A percentile compares a stretch with the other conserved stretches of the same genome.
phyloP scores from a whole-genome alignment of 129 eudicot genomes.

The Centaurea solstitialis region DNA sequence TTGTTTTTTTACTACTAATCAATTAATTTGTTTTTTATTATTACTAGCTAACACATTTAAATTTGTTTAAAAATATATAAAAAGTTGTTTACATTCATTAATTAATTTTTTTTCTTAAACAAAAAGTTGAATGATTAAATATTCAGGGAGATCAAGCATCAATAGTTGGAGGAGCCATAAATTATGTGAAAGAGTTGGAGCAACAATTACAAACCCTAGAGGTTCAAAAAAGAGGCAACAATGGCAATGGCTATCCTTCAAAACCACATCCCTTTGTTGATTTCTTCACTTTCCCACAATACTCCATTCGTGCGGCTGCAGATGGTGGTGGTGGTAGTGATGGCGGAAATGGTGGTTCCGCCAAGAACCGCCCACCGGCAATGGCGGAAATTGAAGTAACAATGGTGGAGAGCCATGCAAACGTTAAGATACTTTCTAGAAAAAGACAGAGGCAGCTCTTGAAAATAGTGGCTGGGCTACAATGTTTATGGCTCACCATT shows the following conservation, averaged over 20 bases:
- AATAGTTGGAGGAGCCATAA: slow-evolving; percentile 71
- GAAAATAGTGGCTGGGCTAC: slow-evolving; percentile 59
- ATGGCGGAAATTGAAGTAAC: slow-evolving; percentile 69
- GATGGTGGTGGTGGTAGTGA: neutral
- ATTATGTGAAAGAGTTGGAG: slow-evolving; percentile 64
- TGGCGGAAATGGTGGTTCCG: neutral
- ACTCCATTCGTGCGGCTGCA: slow-evolving; percentile 15
- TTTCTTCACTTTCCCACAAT: slow-evolving; percentile 64
- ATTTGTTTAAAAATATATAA: neutral
- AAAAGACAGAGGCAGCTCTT: slow-evolving; percentile 60
- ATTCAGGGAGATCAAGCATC: slow-evolving; percentile 75
- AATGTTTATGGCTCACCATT: slow-evolving; percentile 53
- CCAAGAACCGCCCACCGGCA: slow-evolving; percentile 28
- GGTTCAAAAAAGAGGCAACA: slow-evolving; percentile 34
- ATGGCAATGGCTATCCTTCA: slow-evolving; percentile 10
- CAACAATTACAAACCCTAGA: slow-evolving; percentile 59
- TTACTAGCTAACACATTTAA: neutral
- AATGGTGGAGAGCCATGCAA: slow-evolving; percentile 75
- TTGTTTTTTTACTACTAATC: too few species aligned
- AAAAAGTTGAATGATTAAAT: neutral
- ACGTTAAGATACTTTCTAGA: slow-evolving; percentile 57
- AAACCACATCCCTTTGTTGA: slow-evolving; percentile 35
- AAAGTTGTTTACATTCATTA: neutral
- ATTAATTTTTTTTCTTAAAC: neutral
- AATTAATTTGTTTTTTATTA: neutral